Evolutionary conservation across 2,329 filamentous ascomycete genomes (phyloP), one percentile per base, ranked within the genome.

Genomic region (Metarhizium robertsii): DNA sequence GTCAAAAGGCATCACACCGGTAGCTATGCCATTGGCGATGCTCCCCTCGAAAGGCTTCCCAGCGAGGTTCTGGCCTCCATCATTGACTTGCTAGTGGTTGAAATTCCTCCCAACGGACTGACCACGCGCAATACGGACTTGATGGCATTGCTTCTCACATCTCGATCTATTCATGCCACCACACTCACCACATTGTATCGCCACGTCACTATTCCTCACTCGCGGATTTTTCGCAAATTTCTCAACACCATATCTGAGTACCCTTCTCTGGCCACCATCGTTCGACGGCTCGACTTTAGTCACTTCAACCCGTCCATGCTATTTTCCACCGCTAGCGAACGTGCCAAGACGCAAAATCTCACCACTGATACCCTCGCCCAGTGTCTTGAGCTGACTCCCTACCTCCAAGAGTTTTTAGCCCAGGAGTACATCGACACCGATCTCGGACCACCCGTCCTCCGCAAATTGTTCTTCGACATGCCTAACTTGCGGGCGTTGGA

Each of bases 351-450:
- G 56, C 83, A 83, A 65, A 91, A 92, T 71, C 70, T 94, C 63
- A 92, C 88, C 20, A 77, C 86, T 14, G 80, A 83, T 65, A 92
- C 88, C 5, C 76, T 94, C 50, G 72, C 86, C 53, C 78, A 84
- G 67, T 91, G 87, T 67, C 74, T 94, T 53, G 75, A 86, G 60
- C 73, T 91, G 58, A 85, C 87, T 5, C 86, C 88, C 2, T 84
- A 86, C 63, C 74, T 94, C 36, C 84, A 85, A 64, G 89, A 92
- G 71, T 90, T 91, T 65, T 75, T 92, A 52, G 83, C 84, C 18
- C 88, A 92, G 72, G 89, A 94, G 70, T 87, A 92, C 62, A 76
- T 94, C 53, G 88, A 92, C 66, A 83, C 86, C 52, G 89, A 94
- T 62, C 75, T 92, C 50, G 80, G 84, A 62, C 74, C 75, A n/a